Conservation (phyloP, 352 stramenopile species). For the Globisporangium yorkense region DNA sequence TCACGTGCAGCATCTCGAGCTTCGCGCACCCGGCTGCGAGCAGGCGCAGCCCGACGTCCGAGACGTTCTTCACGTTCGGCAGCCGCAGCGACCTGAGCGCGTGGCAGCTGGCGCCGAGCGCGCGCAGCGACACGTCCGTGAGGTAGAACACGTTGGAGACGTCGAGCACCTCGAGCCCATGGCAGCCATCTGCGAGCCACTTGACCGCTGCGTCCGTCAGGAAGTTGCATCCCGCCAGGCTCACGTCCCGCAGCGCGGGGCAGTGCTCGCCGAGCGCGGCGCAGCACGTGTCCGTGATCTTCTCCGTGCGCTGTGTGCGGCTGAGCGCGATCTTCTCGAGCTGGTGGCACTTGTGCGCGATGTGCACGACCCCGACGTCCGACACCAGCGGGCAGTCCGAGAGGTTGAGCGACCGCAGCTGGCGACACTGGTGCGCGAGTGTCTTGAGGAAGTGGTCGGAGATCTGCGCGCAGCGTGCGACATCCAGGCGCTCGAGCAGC, state of each 20-base stretch:
- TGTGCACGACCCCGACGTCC: slow-evolving; percentile 77
- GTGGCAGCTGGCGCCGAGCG: slow-evolving; percentile 30
- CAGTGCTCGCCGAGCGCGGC: slow-evolving; percentile 72
- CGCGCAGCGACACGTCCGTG: slow-evolving; percentile 70
- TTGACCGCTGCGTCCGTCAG: slow-evolving; percentile 88
- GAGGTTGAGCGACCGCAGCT: slow-evolving; percentile 66
- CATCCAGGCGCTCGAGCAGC: slow-evolving; percentile 38
- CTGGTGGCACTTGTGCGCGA: slow-evolving; percentile 65
- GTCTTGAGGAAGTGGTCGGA: slow-evolving; percentile 83
- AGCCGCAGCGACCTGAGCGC: slow-evolving; percentile 36
- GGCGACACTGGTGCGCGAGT: slow-evolving; percentile 60
- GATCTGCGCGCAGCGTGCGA: slow-evolving; percentile 80
- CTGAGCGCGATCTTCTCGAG: slow-evolving; percentile 74
- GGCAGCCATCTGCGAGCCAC: slow-evolving; percentile 83
- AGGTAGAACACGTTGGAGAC: slow-evolving; percentile 79
- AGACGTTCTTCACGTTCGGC: slow-evolving; percentile 69
- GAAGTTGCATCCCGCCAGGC: slow-evolving; percentile 78
- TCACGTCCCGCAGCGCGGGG: slow-evolving; percentile 42
- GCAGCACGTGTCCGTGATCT: slow-evolving; percentile 87
- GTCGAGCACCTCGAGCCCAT: slow-evolving; percentile 68
- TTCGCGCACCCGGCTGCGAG: slow-evolving; percentile 79
- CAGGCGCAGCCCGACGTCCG: slow-evolving; percentile 78
- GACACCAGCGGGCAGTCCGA: slow-evolving; percentile 74
- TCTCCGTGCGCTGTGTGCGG: slow-evolving; percentile 50
- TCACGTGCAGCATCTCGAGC: slow-evolving; percentile 66